Evolutionary conservation across 257 asterid genomes (phyloP).

Genomic region (Mentha longifolia): DNA sequence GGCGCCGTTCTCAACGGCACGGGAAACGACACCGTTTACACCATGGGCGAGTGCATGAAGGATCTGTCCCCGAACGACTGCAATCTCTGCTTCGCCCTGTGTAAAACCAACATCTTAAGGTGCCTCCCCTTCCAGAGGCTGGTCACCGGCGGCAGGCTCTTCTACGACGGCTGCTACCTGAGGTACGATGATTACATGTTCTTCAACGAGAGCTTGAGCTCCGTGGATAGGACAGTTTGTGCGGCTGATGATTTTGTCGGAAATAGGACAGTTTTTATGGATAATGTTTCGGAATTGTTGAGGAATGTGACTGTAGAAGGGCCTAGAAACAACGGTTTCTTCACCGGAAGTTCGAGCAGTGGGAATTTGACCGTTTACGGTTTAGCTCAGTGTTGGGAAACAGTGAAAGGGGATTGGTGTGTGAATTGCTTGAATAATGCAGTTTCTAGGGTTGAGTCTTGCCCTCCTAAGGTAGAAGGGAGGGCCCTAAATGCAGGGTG

Average conservation of each 20-base stretch:
- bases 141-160: constrained; percentile 51
- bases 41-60: constrained; percentile 70
- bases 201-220: constrained; percentile 60
- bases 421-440: constrained; percentile 55
- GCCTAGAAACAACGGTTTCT: constrained; percentile 58
- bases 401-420: constrained; percentile 56
- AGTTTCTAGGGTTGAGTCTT: constrained; percentile 43
- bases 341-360: constrained; percentile 40
- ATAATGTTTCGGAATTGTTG: constrained; percentile 47
- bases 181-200: constrained; percentile 66
- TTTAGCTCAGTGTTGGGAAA: constrained; percentile 81
- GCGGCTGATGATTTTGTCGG: constrained; percentile 54
- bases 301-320: constrained; percentile 50
- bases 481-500: constrained; percentile 75
- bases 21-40: constrained; percentile 58
- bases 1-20: constrained; percentile 54
- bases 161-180: constrained; percentile 65
- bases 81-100: constrained; percentile 63
- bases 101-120: constrained; percentile 50
- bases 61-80: constrained; percentile 66
- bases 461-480: constrained; percentile 62
- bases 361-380: constrained; percentile 71
- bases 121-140: constrained; percentile 62
- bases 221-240: constrained; percentile 52
- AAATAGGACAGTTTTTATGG: constrained; percentile 46